Conservation (phyloP, 495 filamentous ascomycete species). For the Saxispiralis lemnorum region DNA sequence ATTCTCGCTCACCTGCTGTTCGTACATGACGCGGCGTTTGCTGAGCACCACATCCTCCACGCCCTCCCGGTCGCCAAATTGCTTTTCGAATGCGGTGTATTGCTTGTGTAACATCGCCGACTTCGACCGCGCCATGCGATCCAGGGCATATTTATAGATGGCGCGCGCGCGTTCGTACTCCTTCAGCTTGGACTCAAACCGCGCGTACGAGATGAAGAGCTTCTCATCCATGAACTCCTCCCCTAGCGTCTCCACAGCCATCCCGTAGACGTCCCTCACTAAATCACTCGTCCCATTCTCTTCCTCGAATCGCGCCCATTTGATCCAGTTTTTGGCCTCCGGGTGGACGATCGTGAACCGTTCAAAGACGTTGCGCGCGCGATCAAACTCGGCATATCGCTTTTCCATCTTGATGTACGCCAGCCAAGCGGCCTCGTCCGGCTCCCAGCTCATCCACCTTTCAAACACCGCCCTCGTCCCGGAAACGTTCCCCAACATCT, state of each 20-base stretch:
- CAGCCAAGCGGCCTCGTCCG: slow-evolving; percentile 85
- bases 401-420: slow-evolving; percentile 96
- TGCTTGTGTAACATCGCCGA: slow-evolving; percentile 71
- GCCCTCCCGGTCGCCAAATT: slow-evolving; percentile 83
- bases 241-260: slow-evolving; percentile 74
- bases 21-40: slow-evolving; percentile 87
- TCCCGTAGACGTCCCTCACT: slow-evolving; percentile 82
- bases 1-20: slow-evolving; percentile 80
- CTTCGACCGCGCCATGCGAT: slow-evolving; percentile 74
- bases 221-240: slow-evolving; percentile 95
- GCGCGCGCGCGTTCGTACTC: slow-evolving; percentile 89
- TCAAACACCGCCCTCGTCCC: slow-evolving; percentile 92
- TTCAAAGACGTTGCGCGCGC: slow-evolving; percentile 72
- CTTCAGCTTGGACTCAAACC: slow-evolving; percentile 82
- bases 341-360: slow-evolving; percentile 87
- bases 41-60: slow-evolving; percentile 88
- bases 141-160: slow-evolving; percentile 92
- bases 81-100: slow-evolving; percentile 96
- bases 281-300: slow-evolving; percentile 79
- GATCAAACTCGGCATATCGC: slow-evolving; percentile 73
- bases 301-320: slow-evolving; percentile 95
- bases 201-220: slow-evolving; percentile 80
- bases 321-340: slow-evolving; percentile 93
- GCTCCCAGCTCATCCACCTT: slow-evolving; percentile 96
- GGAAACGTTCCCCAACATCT: slow-evolving; percentile 82